A percentile compares a stretch with the other conserved stretches of the same genome.
These are phyloP conservation scores for Hordeum marinum DNA, from an alignment of 176 grass and related monocot genomes.

Conservation along the genomic window DNA sequence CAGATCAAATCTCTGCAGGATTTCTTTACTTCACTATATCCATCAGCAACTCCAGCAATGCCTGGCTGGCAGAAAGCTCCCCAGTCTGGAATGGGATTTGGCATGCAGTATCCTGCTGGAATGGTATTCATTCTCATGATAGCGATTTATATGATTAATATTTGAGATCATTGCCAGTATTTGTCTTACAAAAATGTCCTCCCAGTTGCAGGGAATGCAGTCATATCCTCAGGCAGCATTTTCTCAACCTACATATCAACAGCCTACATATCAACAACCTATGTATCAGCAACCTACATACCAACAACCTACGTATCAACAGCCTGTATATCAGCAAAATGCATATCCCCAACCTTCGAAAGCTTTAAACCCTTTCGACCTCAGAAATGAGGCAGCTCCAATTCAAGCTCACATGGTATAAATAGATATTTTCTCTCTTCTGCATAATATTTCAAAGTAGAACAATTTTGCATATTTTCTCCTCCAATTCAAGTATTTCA, in stretches of 20 bases:
- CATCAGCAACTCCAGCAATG: conserved; percentile 48
- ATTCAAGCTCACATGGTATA: conserved; percentile 48
- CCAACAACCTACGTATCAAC: conserved; percentile 42
- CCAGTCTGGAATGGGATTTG: conserved; percentile 76
- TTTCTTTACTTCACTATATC: conserved; percentile 85
- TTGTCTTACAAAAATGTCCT: conserved; percentile 20
- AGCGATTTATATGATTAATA: not conserved
- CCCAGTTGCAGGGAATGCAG: conserved; percentile 68
- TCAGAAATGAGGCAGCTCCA: conserved; percentile 55
- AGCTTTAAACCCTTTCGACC: conserved; percentile 90
- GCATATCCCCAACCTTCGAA: conserved; percentile 47
- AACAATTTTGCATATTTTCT: not conserved
- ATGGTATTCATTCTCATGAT: conserved; percentile 51
- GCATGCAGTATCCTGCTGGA: conserved; percentile 70
- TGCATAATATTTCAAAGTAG: conserved; percentile 20
- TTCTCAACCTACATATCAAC: conserved; percentile 39
- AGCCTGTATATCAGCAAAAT: conserved; percentile 36
- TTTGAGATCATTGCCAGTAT: not conserved
- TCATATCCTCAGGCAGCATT: conserved; percentile 44
- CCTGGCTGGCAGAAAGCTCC: conserved; percentile 66
- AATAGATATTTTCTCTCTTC: not conserved
- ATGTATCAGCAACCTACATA: conserved; percentile 27
- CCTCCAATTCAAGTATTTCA: not conserved
- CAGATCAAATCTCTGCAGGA: conserved; percentile 43
- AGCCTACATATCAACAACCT: conserved; percentile 37